Percentiles rank a stretch among this genome's conserved stretches.
phyloP scores from a whole-genome alignment of 2,329 filamentous ascomycete genomes.

The Colletotrichum sp. region DNA sequence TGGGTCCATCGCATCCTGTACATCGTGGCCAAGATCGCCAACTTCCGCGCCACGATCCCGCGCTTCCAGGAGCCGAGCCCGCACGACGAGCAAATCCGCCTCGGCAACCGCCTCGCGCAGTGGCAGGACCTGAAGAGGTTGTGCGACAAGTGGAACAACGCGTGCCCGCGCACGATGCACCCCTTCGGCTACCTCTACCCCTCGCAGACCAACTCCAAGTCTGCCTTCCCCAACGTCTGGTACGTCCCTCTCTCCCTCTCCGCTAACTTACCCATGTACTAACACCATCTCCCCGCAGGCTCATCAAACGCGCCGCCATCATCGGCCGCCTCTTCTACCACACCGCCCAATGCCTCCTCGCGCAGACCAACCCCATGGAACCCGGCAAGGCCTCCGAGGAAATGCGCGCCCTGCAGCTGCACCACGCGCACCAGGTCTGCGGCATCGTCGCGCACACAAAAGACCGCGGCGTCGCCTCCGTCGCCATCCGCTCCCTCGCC shows the following conservation, averaged over 20 bases:
- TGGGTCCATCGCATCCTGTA: constrained; percentile 93
- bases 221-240: constrained; percentile 87
- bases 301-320: constrained; percentile 82
- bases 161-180: constrained; percentile 84
- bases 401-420: constrained; percentile 72
- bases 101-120: constrained; percentile 71
- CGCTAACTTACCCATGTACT: not conserved
- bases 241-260: constrained; percentile 40
- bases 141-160: constrained; percentile 82
- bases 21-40: constrained; percentile 84
- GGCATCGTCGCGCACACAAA: constrained; percentile 88
- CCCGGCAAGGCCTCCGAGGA: constrained; percentile 64
- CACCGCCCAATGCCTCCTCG: constrained; percentile 80
- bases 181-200: constrained; percentile 80
- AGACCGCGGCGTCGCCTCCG: constrained; percentile 78
- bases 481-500: constrained; percentile 79
- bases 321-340: constrained; percentile 89
- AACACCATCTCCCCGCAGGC: constrained; percentile 49
- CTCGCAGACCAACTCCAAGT: constrained; percentile 70
- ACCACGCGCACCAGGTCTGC: constrained; percentile 84
- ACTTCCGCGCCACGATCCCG: constrained; percentile 77
- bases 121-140: constrained; percentile 83
- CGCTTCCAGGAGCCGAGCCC: constrained; percentile 63
- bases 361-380: constrained; percentile 77
- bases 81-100: constrained; percentile 66